Percentiles rank a stretch among this genome's conserved stretches.
phyloP scores from a whole-genome alignment of 345 rosid genomes.

The Physaria fendleri region DNA sequence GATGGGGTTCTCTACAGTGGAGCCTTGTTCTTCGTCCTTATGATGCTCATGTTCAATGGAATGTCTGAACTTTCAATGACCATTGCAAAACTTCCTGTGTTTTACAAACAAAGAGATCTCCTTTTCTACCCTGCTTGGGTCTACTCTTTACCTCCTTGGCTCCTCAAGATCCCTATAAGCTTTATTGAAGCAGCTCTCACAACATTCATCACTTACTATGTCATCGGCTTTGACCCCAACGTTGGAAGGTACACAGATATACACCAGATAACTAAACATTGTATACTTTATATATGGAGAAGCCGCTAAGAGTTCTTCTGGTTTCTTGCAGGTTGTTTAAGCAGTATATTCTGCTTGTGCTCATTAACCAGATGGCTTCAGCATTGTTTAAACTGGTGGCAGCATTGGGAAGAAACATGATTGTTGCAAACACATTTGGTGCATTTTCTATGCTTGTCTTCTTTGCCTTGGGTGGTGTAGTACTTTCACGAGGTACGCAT shows the following conservation, averaged over 20 bases:
- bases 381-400: conserved; percentile 54
- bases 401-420: conserved; percentile 54
- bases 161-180: conserved; percentile 64
- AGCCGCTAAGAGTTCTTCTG: conserved; percentile 7
- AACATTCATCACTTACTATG: conserved; percentile 64
- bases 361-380: conserved; percentile 55
- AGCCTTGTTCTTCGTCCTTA: conserved; percentile 52
- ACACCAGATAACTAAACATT: not conserved
- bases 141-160: conserved; percentile 74
- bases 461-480: conserved; percentile 55
- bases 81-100: conserved; percentile 72
- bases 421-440: conserved; percentile 56
- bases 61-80: conserved; percentile 72
- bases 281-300: not conserved
- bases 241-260: conserved; percentile 49
- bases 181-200: conserved; percentile 56
- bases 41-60: conserved; percentile 57
- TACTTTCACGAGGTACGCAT: conserved; percentile 47
- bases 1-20: conserved; percentile 57
- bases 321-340: conserved; percentile 46
- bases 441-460: conserved; percentile 45
- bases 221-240: conserved; percentile 66
- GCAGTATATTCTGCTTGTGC: conserved; percentile 52
- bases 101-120: conserved; percentile 76
- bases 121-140: conserved; percentile 79